Evolutionary conservation across 2,329 filamentous ascomycete species (phyloP).

Genomic region (Botryosphaeria agaves): DNA sequence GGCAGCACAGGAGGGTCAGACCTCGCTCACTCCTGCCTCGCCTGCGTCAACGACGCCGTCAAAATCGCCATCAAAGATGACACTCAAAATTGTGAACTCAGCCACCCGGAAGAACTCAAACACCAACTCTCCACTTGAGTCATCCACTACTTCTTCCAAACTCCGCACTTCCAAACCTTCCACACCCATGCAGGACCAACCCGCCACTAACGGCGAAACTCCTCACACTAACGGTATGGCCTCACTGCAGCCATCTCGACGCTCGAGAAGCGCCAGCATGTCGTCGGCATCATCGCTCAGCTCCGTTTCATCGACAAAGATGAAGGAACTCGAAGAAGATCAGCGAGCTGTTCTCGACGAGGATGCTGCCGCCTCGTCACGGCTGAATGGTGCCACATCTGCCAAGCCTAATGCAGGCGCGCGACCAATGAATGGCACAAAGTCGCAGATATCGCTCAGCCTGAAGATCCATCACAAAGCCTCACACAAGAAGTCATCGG

Average conservation of each 20-base stretch:
- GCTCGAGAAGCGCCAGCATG: neutral
- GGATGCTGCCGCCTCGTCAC: neutral
- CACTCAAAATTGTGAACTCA: too few relatives aligned
- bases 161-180: too few relatives aligned
- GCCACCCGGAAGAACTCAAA: too few relatives aligned
- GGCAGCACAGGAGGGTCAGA: too few relatives aligned
- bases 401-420: neutral
- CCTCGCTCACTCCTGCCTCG: too few relatives aligned
- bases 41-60: too few relatives aligned
- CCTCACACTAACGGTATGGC: neutral
- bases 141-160: too few relatives aligned
- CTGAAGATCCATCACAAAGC: slow-evolving; percentile 1
- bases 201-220: neutral
- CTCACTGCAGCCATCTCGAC: neutral
- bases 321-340: slow-evolving; percentile 4
- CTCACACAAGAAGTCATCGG: slow-evolving; percentile 4
- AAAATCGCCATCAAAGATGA: too few relatives aligned
- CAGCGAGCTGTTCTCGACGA: neutral
- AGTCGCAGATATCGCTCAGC: neutral
- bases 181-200: too few relatives aligned
- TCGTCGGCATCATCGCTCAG: neutral
- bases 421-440: neutral
- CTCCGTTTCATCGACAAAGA: slow-evolving; percentile 8
- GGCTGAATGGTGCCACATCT: neutral
- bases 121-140: too few relatives aligned